These are phyloP conservation scores for Artomyces pyxidatus DNA, from an alignment of 768 basidiomycete genomes.

Conservation along the genomic window DNA sequence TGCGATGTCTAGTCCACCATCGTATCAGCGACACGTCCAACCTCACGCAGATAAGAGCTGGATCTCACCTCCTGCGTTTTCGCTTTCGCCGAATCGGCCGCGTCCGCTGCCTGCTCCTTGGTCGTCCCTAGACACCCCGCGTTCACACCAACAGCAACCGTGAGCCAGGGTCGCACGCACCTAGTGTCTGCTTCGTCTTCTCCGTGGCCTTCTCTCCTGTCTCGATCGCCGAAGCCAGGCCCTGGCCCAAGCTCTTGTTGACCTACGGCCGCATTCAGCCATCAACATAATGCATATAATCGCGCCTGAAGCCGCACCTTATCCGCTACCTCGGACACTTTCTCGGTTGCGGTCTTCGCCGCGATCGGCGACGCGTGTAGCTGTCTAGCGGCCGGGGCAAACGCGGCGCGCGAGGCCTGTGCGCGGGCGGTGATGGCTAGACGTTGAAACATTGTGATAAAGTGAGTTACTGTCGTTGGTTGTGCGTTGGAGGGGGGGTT, in stretches of 20 bases:
- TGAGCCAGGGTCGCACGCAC: background rate
- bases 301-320: conserved; percentile 3
- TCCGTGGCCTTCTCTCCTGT: conserved; percentile 9
- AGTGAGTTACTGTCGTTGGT: too few relatives aligned
- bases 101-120: conserved; percentile 1
- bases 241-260: conserved; percentile 12
- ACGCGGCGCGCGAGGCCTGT: background rate
- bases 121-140: background rate
- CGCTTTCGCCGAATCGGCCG: background rate
- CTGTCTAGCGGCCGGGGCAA: background rate
- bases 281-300: background rate
- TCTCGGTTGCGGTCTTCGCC: conserved; percentile 7
- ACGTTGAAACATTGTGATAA: conserved; percentile 8
- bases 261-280: conserved; percentile 2
- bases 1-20: background rate
- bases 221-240: conserved; percentile 13
- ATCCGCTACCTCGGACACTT: conserved; percentile 10
- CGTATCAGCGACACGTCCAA: background rate
- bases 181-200: conserved; percentile 11
- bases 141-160: background rate
- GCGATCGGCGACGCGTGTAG: conserved; percentile 5
- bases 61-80: conserved; percentile 4
- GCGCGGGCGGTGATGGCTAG: background rate
- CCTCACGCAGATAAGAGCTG: background rate
- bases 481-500: too few relatives aligned